Percentiles rank a stretch among this genome's conserved stretches.
Conservation (phyloP, 2,329 filamentous ascomycete genomes). For the Neonectria faginata region DNA sequence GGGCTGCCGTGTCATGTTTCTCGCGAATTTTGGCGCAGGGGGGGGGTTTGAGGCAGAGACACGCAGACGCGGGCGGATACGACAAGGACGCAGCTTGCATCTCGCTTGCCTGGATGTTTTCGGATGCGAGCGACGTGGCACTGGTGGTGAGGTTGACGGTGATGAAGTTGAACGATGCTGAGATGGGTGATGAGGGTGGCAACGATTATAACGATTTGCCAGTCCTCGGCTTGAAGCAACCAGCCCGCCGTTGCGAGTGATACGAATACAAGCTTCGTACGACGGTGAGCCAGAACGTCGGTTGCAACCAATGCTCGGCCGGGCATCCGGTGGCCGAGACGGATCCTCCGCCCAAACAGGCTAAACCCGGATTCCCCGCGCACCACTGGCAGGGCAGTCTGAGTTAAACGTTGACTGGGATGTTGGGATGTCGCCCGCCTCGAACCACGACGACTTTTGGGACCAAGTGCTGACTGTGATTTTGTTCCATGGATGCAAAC, state of each 20-base stretch:
- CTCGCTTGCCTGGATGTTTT: not conserved
- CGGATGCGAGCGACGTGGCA: not conserved
- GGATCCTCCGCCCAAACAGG: conserved; percentile 20
- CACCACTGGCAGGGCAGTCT: not conserved
- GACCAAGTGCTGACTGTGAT: not conserved
- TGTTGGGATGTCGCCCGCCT: conserved; percentile 11
- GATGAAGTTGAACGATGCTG: no score
- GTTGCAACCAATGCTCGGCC: conserved; percentile 21
- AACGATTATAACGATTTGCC: not conserved
- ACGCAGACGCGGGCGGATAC: conserved; percentile 11
- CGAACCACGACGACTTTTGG: conserved; percentile 13
- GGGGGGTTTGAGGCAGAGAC: conserved; percentile 23
- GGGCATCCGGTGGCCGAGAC: conserved; percentile 7
- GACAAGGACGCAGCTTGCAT: not conserved
- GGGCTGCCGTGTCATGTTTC: conserved; percentile 18
- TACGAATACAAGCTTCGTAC: no score
- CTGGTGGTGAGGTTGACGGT: no score
- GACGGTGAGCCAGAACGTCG: conserved; percentile 6
- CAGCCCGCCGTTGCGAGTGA: not conserved
- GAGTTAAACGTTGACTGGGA: conserved; percentile 18
- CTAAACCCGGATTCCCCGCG: conserved; percentile 18
- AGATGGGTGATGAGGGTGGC: not conserved
- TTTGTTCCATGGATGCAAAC: not conserved
- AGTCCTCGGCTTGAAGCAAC: not conserved
- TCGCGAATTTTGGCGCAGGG: conserved; percentile 15